Percentiles rank a stretch among this genome's conserved stretches.
Conservation (phyloP, 306 rosid genomes). For the Medicago arabica region DNA sequence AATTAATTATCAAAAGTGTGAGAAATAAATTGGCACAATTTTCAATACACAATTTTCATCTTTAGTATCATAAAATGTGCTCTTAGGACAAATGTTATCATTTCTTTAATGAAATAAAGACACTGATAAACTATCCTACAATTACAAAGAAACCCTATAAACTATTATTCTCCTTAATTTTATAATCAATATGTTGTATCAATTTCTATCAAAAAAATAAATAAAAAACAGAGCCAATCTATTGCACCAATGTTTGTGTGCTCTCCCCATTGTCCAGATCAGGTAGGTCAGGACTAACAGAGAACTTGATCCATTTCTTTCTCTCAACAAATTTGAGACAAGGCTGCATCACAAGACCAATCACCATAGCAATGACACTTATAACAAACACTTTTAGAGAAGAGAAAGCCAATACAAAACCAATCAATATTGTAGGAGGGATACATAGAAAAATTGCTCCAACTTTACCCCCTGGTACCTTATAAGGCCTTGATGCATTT, state of each 20-base stretch:
- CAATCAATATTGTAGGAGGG: constrained; percentile 76
- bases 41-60: too few species aligned
- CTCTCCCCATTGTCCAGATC: constrained; percentile 51
- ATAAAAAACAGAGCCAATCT: too few species aligned
- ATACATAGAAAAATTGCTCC: constrained; percentile 74
- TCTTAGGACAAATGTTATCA: too few species aligned
- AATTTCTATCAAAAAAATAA: too few species aligned
- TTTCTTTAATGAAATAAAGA: too few species aligned
- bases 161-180: too few species aligned
- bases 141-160: too few species aligned
- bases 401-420: constrained; percentile 69
- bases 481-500: constrained; percentile 64
- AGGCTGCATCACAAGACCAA: constrained; percentile 77
- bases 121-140: too few species aligned
- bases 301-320: constrained; percentile 82
- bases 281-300: constrained; percentile 65
- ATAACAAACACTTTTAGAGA: constrained; percentile 60
- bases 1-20: too few species aligned
- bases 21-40: too few species aligned
- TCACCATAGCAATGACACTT: constrained; percentile 65
- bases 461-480: constrained; percentile 65
- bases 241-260: neutral
- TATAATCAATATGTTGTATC: too few species aligned
- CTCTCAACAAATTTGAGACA: constrained; percentile 62
- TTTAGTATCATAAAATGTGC: too few species aligned